Percentiles rank a stretch among this genome's conserved stretches.
phyloP scores from a whole-genome alignment of 768 basidiomycete species.

The Termitomyces sp. region DNA sequence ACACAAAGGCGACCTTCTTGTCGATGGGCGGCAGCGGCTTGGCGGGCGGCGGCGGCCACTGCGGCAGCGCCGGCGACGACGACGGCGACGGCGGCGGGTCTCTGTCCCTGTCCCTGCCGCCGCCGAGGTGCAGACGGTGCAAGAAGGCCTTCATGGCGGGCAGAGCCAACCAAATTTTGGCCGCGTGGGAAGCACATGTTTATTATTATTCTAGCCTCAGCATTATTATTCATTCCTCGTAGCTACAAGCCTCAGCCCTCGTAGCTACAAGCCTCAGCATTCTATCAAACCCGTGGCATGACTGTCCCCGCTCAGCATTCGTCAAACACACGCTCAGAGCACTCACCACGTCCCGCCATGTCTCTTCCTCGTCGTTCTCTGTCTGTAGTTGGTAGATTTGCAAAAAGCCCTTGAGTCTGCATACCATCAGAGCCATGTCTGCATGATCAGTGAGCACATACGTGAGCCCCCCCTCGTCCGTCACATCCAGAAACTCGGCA shows the following conservation, averaged over 20 bases:
- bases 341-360: conserved; percentile 76
- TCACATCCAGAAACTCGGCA: conserved; percentile 71
- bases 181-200: conserved; percentile 21
- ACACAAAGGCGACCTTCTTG: conserved; percentile 88
- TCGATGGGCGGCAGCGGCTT: conserved; percentile 61
- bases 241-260: conserved; percentile 22
- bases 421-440: not conserved
- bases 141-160: conserved; percentile 79
- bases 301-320: conserved; percentile 30
- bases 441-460: conserved; percentile 32
- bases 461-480: conserved; percentile 71
- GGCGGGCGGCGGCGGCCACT: conserved; percentile 62
- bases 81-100: conserved; percentile 16
- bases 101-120: conserved; percentile 66
- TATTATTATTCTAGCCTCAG: too few species aligned
- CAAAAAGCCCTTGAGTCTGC: conserved; percentile 74
- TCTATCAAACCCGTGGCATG: conserved; percentile 75
- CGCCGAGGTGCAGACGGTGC: conserved; percentile 67
- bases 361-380: conserved; percentile 81
- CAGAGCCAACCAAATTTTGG: conserved; percentile 25
- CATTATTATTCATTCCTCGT: conserved; percentile 42
- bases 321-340: not conserved
- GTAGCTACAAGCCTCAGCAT: conserved; percentile 54
- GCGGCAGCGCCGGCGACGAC: conserved; percentile 30
- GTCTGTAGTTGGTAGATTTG: conserved; percentile 86